phyloP scores from a whole-genome alignment of 2,329 filamentous ascomycete species.

The Sarocladiaceae sp. region DNA sequence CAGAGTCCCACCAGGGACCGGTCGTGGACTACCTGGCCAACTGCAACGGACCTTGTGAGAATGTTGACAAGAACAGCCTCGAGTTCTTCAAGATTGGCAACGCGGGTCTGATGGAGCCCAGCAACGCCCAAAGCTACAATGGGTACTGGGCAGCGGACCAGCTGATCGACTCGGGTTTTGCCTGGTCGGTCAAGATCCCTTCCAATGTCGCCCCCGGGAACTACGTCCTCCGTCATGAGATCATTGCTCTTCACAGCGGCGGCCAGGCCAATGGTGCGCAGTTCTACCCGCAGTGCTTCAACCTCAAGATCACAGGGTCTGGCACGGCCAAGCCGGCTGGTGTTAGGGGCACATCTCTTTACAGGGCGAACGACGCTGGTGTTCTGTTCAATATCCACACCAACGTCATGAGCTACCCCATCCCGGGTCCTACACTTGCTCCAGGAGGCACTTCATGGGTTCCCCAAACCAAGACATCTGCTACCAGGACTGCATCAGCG shows the following conservation, averaged over 20 bases:
- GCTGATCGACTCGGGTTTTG: slow-evolving; percentile 38
- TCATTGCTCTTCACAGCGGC: slow-evolving; percentile 47
- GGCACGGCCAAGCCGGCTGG: slow-evolving; percentile 23
- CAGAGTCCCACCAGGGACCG: slow-evolving; percentile 37
- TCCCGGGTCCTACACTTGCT: slow-evolving; percentile 17
- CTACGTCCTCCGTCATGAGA: slow-evolving; percentile 50
- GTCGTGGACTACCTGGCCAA: slow-evolving; percentile 57
- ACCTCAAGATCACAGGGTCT: slow-evolving; percentile 38
- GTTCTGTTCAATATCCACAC: slow-evolving; percentile 22
- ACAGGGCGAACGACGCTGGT: slow-evolving; percentile 19
- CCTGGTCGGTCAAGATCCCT: slow-evolving; percentile 42
- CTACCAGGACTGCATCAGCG: slow-evolving; percentile 7
- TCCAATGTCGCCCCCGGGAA: slow-evolving; percentile 39
- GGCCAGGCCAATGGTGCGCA: slow-evolving; percentile 35
- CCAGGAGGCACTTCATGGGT: slow-evolving; percentile 1
- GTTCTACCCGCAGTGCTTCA: slow-evolving; percentile 46
- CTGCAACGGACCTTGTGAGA: slow-evolving; percentile 48
- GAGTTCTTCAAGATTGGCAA: slow-evolving; percentile 58
- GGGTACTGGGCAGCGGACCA: slow-evolving; percentile 53
- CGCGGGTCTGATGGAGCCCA: slow-evolving; percentile 34
- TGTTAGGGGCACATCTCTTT: slow-evolving; percentile 20
- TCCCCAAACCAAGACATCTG: not conserved
- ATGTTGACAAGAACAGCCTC: slow-evolving; percentile 43
- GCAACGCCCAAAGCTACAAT: not conserved
- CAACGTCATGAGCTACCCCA: slow-evolving; percentile 14